phyloP scores from a whole-genome alignment of 2,329 filamentous ascomycete genomes.

The Lachnellula arida region DNA sequence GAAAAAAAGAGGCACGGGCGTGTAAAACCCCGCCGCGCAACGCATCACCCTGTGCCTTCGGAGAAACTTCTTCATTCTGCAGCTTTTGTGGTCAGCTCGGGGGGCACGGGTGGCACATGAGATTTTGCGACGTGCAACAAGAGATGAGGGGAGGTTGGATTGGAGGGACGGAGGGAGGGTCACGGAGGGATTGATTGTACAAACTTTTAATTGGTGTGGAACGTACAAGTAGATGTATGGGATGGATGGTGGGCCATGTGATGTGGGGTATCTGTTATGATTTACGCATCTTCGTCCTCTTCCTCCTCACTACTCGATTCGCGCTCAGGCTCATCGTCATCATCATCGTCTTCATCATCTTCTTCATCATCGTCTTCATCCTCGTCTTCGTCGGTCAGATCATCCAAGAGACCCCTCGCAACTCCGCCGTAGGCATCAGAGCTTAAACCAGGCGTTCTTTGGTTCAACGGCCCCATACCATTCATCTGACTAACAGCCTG shows the following conservation, averaged over 20 bases:
- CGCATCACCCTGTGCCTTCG: background rate
- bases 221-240: background rate
- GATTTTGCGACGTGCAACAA: background rate
- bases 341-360: background rate
- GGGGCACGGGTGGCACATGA: background rate
- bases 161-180: background rate
- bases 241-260: background rate
- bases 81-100: background rate
- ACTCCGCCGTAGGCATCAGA: background rate
- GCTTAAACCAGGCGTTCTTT: background rate
- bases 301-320: background rate
- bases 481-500: background rate
- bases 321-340: background rate
- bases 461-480: background rate
- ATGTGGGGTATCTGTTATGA: background rate
- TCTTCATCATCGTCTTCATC: slow-evolving; percentile 1
- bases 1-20: background rate
- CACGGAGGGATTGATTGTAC: background rate
- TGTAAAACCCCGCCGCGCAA: background rate
- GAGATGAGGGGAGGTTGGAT: background rate
- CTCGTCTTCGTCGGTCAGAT: background rate
- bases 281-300: background rate
- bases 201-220: background rate
- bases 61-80: background rate
- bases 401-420: background rate